A percentile compares a stretch with the other conserved stretches of the same genome.
Conservation (phyloP, 2,329 filamentous ascomycete species). For the Calonectria ilicicola region DNA sequence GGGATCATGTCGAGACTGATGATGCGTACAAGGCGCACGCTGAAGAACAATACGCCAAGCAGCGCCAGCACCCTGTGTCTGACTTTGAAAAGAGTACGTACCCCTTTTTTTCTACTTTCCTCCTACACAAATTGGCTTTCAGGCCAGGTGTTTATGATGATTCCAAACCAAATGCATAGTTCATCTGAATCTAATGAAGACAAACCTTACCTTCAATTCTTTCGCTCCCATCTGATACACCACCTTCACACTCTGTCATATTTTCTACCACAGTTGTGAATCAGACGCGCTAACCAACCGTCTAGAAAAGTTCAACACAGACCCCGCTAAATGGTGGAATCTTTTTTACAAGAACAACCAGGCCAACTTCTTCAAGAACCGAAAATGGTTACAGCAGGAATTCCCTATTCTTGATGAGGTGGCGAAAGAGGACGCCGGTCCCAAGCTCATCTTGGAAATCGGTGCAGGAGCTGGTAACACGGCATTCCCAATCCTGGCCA, state of each 20-base stretch:
- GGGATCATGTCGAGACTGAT: conserved; percentile 98
- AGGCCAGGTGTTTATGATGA: conserved; percentile 64
- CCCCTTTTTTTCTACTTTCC: conserved; percentile 2
- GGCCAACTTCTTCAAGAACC: conserved; percentile 97
- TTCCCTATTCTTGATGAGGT: conserved; percentile 89
- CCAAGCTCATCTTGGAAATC: conserved; percentile 83
- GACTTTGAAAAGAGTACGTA: conserved; percentile 89
- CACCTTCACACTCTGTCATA: conserved; percentile 31
- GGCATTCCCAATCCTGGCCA: conserved; percentile 88
- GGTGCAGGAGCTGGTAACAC: conserved; percentile 97
- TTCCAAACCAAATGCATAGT: conserved; percentile 73
- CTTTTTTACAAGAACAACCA: conserved; percentile 98
- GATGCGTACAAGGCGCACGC: conserved; percentile 88
- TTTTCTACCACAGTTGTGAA: conserved; percentile 19
- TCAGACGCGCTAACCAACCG: conserved; percentile 53
- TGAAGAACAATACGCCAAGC: conserved; percentile 84
- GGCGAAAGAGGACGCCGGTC: conserved; percentile 76
- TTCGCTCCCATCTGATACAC: conserved; percentile 79
- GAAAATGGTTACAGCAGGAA: conserved; percentile 97
- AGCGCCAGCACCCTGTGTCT: conserved; percentile 87
- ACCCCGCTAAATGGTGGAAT: conserved; percentile 98
- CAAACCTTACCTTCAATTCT: conserved; percentile 70
- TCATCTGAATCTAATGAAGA: conserved; percentile 78
- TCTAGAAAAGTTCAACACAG: conserved; percentile 83
- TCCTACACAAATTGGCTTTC: not conserved